A percentile compares a stretch with the other conserved stretches of the same genome.
Conservation (phyloP, 2,329 filamentous ascomycete species). For the Neofusicoccum umdonicola region DNA sequence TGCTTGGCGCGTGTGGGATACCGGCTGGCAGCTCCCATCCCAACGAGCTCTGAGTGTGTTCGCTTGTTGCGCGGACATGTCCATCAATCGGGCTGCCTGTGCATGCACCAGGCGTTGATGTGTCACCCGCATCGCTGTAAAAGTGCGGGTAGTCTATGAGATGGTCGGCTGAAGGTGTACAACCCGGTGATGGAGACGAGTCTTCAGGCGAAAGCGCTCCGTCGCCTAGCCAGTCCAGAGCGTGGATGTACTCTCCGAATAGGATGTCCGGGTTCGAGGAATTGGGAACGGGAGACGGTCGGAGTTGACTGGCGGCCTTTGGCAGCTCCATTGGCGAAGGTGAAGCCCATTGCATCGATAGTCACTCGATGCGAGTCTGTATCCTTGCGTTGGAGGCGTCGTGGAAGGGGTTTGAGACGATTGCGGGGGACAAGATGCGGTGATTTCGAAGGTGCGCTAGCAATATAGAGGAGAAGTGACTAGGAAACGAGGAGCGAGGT, state of each 20-base stretch:
- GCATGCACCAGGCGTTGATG: not conserved
- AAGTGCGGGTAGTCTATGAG: not conserved
- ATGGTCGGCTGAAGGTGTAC: not conserved
- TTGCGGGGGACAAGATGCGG: too few relatives aligned
- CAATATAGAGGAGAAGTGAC: not conserved
- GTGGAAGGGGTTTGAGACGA: not conserved
- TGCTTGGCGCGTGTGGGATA: not conserved
- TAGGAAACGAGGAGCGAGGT: not conserved
- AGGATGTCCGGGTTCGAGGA: not conserved
- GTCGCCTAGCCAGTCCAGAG: not conserved
- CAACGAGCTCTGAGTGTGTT: not conserved
- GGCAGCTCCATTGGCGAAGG: not conserved
- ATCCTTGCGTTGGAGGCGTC: not conserved
- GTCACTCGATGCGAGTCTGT: not conserved
- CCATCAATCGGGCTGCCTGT: not conserved
- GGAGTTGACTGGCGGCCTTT: not conserved
- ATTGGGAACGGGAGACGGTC: too few relatives aligned
- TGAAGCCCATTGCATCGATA: not conserved
- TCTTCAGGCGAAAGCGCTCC: not conserved
- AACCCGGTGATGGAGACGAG: not conserved
- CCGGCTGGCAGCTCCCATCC: not conserved
- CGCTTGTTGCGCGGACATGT: not conserved
- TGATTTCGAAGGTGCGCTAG: not conserved
- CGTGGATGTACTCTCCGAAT: not conserved
- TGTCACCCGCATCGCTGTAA: not conserved